phyloP scores from a whole-genome alignment of 1,139 yeast genomes.

The Geotrichum restrictum region DNA sequence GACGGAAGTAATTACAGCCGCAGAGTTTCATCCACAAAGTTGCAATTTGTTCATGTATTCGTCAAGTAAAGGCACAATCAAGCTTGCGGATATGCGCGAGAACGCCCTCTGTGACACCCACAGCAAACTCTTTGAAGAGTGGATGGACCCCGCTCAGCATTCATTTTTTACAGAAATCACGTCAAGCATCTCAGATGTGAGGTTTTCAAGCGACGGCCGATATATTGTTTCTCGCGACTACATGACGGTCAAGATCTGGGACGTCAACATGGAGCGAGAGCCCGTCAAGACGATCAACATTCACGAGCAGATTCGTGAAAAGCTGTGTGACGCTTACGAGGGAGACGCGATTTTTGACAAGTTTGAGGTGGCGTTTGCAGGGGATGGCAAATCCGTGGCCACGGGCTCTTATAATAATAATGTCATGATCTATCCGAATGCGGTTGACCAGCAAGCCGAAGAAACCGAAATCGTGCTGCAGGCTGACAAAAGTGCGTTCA shows the following conservation, averaged over 20 bases:
- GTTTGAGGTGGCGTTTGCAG: slow-evolving; percentile 92
- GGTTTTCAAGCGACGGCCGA: slow-evolving; percentile 87
- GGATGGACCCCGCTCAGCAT: slow-evolving; percentile 86
- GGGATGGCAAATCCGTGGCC: slow-evolving; percentile 89
- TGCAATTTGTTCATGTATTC: slow-evolving; percentile 96
- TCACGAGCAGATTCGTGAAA: slow-evolving; percentile 89
- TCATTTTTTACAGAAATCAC: slow-evolving; percentile 97
- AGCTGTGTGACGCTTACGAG: slow-evolving; percentile 94
- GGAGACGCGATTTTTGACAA: slow-evolving; percentile 97
- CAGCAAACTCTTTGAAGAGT: slow-evolving; percentile 84
- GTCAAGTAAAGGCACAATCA: slow-evolving; percentile 93
- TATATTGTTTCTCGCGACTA: slow-evolving; percentile 94
- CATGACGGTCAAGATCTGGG: slow-evolving; percentile 96
- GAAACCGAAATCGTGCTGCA: slow-evolving; percentile 80
- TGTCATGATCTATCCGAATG: slow-evolving; percentile 92
- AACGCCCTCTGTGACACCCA: slow-evolving; percentile 91
- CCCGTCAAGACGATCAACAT: slow-evolving; percentile 92
- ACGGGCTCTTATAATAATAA: slow-evolving; percentile 96
- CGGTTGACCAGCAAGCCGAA: slow-evolving; percentile 48
- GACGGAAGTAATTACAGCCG: slow-evolving; percentile 96
- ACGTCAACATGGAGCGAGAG: slow-evolving; percentile 90
- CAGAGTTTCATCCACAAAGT: slow-evolving; percentile 90
- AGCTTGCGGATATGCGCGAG: slow-evolving; percentile 93
- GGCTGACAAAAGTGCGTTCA: slow-evolving; percentile 97
- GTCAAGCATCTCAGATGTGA: slow-evolving; percentile 87